A percentile compares a stretch with the other conserved stretches of the same genome.
phyloP scores from a whole-genome alignment of 495 filamentous ascomycete species.

The Penicillium psychrofluorescens region DNA sequence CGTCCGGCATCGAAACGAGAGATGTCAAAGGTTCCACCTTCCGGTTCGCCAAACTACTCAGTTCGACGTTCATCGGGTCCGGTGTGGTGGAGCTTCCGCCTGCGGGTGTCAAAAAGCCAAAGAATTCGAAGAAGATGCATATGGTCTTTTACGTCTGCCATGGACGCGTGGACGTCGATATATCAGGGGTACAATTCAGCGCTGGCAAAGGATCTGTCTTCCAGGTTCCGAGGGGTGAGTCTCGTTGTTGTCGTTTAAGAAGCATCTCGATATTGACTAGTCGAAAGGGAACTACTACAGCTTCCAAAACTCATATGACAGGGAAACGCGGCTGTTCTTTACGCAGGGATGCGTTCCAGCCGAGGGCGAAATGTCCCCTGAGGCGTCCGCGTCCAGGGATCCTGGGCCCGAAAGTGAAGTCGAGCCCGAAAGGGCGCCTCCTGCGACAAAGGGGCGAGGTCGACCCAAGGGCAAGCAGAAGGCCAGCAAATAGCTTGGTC shows the following conservation, averaged over 20 bases:
- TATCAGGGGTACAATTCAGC: constrained; percentile 66
- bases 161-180: constrained; percentile 71
- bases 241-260: neutral
- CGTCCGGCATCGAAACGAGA: constrained; percentile 62
- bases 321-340: constrained; percentile 72
- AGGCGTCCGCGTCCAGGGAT: constrained; percentile 14
- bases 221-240: constrained; percentile 88
- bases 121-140: constrained; percentile 89
- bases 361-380: constrained; percentile 19
- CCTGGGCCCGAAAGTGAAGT: constrained; percentile 22
- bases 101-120: constrained; percentile 71
- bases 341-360: constrained; percentile 62
- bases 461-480: constrained; percentile 37
- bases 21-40: constrained; percentile 71
- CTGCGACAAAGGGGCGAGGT: constrained; percentile 20
- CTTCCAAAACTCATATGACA: constrained; percentile 64
- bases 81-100: constrained; percentile 85
- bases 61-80: constrained; percentile 73
- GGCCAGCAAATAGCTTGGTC: constrained; percentile 8
- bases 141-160: constrained; percentile 86
- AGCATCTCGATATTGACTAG: neutral
- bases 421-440: constrained; percentile 9
- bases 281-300: constrained; percentile 73
- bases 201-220: constrained; percentile 83
- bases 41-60: constrained; percentile 79